These are phyloP conservation scores for Themeda triandra DNA, from an alignment of 176 grass and related monocot species.

Conservation along the genomic window DNA sequence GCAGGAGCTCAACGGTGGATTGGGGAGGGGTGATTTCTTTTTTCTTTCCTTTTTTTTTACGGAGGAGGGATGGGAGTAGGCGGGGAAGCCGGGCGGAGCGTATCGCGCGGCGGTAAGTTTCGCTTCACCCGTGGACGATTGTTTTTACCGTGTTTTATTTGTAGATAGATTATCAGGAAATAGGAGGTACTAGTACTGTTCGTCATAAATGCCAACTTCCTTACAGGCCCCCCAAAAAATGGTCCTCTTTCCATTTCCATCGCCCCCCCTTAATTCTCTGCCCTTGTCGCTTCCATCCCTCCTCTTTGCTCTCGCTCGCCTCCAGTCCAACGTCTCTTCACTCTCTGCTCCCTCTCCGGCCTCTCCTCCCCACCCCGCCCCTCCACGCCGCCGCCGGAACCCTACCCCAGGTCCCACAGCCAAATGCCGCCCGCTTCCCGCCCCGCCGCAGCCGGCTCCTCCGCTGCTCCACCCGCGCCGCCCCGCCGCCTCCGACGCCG, in stretches of 20 bases:
- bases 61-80: no score
- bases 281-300: slow-evolving; percentile 10
- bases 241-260: background rate
- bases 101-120: no score
- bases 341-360: background rate
- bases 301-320: no score
- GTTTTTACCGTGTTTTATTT: no score
- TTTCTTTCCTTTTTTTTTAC: no score
- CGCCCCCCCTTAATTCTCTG: background rate
- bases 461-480: background rate
- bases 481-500: slow-evolving; percentile 1
- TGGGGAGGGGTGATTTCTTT: no score
- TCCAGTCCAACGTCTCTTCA: slow-evolving; percentile 30
- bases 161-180: no score
- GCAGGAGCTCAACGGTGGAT: no score
- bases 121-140: no score
- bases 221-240: slow-evolving; percentile 19
- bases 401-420: background rate
- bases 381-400: slow-evolving; percentile 10
- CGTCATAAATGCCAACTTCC: background rate
- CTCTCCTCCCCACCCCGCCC: background rate
- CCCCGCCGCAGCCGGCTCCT: background rate
- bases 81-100: no score
- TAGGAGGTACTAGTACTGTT: background rate
- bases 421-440: slow-evolving; percentile 36